Evolutionary conservation across 805 yeast genomes (phyloP), one percentile per base, ranked within the genome.

Genomic region (Candida stauntonica): DNA sequence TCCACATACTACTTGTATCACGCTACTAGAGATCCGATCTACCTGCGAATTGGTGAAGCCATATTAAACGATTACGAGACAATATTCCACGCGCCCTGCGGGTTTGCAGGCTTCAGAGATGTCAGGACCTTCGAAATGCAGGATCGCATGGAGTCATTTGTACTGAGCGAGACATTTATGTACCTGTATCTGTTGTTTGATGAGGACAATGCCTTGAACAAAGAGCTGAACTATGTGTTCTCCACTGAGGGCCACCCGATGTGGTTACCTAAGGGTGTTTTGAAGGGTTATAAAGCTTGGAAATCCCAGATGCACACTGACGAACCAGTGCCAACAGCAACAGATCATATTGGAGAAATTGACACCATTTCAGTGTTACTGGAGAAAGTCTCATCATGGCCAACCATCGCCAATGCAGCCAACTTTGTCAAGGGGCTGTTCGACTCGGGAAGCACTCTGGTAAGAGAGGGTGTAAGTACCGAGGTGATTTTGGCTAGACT

Each of bases 201-300:
- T 54, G 80, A 70, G 13, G 71, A 67, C 5, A 79, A 87, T 54
- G 52, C 55, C 1, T 68, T 77, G 44, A 73, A 75, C 39, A 70
- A 77, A 63, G 50, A 37, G 2, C 60, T 60, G 3, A 51, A 55
- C 14, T 60, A 45, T 60, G 66, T 23, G 61, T 82, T 33, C 83
- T 88, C 59, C 75, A 89, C 98, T 0, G 98, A 89, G 53, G 96
- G 89, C 0, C 98, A 89, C 59, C 95, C 95, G 4, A 58, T 88
- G 45, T 86, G 96, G 95, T 67, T 73, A 37, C 75, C 75, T 33
- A 46, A 60, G 5, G 47, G 58, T 5, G 39, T 68, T 16, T 44
- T 58, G 18, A 35, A 49, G 15, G 50, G 58, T 19, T 60, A 66
- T 42, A 47, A 47, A 15, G 11, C 20, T 5, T 26, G 16, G 21